These are phyloP conservation scores for Starmerella vitae DNA, from an alignment of 805 yeast genomes.

Conservation along the genomic window DNA sequence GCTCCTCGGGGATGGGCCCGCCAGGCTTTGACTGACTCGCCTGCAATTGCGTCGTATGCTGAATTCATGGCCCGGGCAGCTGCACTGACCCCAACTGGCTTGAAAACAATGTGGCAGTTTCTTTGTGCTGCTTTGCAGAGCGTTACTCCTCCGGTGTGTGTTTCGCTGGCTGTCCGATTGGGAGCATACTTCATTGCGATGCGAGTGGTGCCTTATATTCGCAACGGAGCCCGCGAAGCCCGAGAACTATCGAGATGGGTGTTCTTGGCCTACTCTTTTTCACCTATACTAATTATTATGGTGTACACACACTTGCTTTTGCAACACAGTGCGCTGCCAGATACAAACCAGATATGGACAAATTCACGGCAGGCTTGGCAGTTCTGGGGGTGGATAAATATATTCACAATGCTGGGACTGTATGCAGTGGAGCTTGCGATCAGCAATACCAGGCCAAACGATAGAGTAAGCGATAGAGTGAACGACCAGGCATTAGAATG, in stretches of 20 bases:
- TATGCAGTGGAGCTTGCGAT: conserved; percentile 57
- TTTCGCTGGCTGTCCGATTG: conserved; percentile 73
- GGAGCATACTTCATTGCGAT: conserved; percentile 82
- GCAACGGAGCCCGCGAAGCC: conserved; percentile 15
- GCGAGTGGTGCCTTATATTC: conserved; percentile 71
- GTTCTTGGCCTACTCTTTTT: conserved; percentile 59
- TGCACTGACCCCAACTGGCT: conserved; percentile 30
- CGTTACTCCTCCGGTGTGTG: conserved; percentile 64
- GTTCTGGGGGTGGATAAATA: conserved; percentile 95
- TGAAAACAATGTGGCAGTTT: conserved; percentile 32
- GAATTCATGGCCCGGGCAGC: conserved; percentile 29
- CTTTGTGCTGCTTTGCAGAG: conserved; percentile 41
- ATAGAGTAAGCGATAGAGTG: no score
- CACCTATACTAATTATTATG: conserved; percentile 88
- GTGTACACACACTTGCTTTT: conserved; percentile 89
- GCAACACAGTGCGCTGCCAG: conserved; percentile 39
- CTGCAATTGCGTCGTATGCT: conserved; percentile 29
- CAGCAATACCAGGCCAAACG: no score
- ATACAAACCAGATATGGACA: conserved; percentile 26
- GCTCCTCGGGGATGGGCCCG: neutral
- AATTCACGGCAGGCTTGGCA: conserved; percentile 52
- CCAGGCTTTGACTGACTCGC: conserved; percentile 29
- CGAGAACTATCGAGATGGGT: conserved; percentile 14
- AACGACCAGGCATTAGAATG: no score
- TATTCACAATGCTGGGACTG: conserved; percentile 62